These are phyloP conservation scores for Biscogniauxia mediterranea DNA, from an alignment of 2,329 filamentous ascomycete species.

Conservation along the genomic window DNA sequence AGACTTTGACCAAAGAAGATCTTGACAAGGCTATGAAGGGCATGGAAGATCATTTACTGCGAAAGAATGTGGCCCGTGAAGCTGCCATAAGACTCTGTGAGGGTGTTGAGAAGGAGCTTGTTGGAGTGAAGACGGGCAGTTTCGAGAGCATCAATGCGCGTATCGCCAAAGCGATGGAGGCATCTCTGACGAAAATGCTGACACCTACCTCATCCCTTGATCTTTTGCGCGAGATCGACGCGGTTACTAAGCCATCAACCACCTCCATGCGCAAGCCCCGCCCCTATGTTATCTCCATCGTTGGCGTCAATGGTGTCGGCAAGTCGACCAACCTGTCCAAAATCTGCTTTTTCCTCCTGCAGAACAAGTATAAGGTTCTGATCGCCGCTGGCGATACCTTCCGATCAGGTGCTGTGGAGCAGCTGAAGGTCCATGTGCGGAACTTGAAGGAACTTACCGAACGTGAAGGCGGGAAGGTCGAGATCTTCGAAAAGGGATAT, in stretches of 20 bases:
- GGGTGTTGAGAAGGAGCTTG: slow-evolving; percentile 83
- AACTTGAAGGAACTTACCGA: slow-evolving; percentile 87
- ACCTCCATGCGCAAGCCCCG: slow-evolving; percentile 64
- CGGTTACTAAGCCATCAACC: slow-evolving; percentile 65
- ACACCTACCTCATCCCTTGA: slow-evolving; percentile 94
- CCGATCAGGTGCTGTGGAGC: slow-evolving; percentile 93
- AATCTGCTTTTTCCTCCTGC: slow-evolving; percentile 95
- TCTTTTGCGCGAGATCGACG: slow-evolving; percentile 87
- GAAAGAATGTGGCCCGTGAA: slow-evolving; percentile 95
- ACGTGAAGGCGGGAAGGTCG: slow-evolving; percentile 80
- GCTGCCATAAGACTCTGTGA: slow-evolving; percentile 88
- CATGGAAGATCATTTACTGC: slow-evolving; percentile 91
- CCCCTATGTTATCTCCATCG: slow-evolving; percentile 96
- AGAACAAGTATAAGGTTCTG: slow-evolving; percentile 94
- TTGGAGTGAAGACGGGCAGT: slow-evolving; percentile 86
- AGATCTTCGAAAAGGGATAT: slow-evolving; percentile 95
- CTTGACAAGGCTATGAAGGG: slow-evolving; percentile 89
- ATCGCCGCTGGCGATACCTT: slow-evolving; percentile 96
- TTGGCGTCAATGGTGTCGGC: slow-evolving; percentile 96
- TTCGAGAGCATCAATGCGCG: slow-evolving; percentile 88
- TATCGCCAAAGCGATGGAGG: slow-evolving; percentile 84
- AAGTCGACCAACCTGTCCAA: slow-evolving; percentile 98
- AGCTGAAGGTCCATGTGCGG: slow-evolving; percentile 90
- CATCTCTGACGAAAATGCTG: slow-evolving; percentile 89
- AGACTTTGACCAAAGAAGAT: slow-evolving; percentile 84